phyloP scores from a whole-genome alignment of 2,329 filamentous ascomycete genomes.

The Tolypocladium tropicale region DNA sequence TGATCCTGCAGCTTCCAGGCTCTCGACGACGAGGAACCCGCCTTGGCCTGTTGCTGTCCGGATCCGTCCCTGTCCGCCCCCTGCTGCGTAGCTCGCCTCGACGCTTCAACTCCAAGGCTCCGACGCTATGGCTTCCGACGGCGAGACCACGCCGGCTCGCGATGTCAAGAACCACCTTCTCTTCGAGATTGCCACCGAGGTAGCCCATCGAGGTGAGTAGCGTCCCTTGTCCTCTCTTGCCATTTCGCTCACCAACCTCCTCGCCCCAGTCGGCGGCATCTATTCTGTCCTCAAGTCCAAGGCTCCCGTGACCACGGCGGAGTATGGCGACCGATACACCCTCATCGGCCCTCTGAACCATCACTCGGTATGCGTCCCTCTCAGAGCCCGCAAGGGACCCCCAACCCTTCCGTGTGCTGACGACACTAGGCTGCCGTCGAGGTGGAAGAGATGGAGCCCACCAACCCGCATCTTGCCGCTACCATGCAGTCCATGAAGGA shows the following conservation, averaged over 20 bases:
- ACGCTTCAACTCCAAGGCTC: slow-evolving; percentile 5
- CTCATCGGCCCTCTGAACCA: slow-evolving; percentile 91
- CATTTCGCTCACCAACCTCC: slow-evolving; percentile 4
- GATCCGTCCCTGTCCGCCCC: background rate
- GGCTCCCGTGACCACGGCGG: slow-evolving; percentile 90
- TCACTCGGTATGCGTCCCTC: slow-evolving; percentile 56
- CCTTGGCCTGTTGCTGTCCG: background rate
- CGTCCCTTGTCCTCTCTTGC: slow-evolving; percentile 6
- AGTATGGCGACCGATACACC: slow-evolving; percentile 97
- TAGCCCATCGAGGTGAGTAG: slow-evolving; percentile 78
- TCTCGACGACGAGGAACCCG: background rate
- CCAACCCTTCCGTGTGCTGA: slow-evolving; percentile 2
- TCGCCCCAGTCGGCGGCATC: slow-evolving; percentile 76
- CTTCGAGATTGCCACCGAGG: slow-evolving; percentile 94
- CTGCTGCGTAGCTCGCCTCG: background rate
- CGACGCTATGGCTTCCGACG: slow-evolving; percentile 35
- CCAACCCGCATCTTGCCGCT: slow-evolving; percentile 63
- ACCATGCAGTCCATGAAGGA: slow-evolving; percentile 92
- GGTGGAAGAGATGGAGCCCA: slow-evolving; percentile 85
- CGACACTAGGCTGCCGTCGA: slow-evolving; percentile 75
- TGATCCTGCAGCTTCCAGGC: background rate
- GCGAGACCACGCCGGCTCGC: slow-evolving; percentile 30
- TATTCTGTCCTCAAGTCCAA: slow-evolving; percentile 99
- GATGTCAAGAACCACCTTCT: slow-evolving; percentile 94
- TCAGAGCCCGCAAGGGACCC: background rate